Evolutionary conservation across 192 early-diverging fungal genomes (phyloP), one percentile per base, ranked within the genome.

Genomic region (Phlyctochytrium bullatum): DNA sequence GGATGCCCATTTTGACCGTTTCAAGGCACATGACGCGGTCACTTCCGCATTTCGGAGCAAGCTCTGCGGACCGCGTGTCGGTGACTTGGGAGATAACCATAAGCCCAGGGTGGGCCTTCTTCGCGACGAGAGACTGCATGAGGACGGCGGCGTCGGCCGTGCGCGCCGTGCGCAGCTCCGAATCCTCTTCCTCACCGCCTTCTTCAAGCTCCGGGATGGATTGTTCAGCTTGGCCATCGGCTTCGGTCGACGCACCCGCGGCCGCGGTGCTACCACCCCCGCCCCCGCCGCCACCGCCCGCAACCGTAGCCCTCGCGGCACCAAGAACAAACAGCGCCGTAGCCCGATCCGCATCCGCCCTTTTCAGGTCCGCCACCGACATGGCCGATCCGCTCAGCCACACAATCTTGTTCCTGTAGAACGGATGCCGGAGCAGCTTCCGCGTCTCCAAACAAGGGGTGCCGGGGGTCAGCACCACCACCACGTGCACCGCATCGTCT

Each of bases 281-380:
- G n/a, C n/a, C n/a, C n/a, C n/a, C n/a, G n/a, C n/a, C n/a, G n/a
- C n/a, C n/a, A n/a, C n/a, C n/a, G n/a, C n/a, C n/a, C n/a, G n/a
- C n/a, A n/a, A n/a, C n/a, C n/a, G n/a, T n/a, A n/a, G n/a, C n/a
- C n/a, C n/a, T n/a, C n/a, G n/a, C n/a, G 17, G 61, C 60, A 51
- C 79, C 81, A n/a, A 84, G 61, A 20, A 84, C 34, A 60, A 80
- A 84, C 52, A 84, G 23, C 0, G 74, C 82, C 3, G 82, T 79
- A 0, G 82, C 76, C 61, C 69, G 69, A 3, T 61, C 50, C 0
- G 82, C 78, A 12, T 54, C 52, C n/a, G 71, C 71, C 3, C 82
- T 56, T 20, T 62, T 66, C 23, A 84, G 64, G 73, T 84, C 82
- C 29, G 52, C 16, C 28, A 65, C 36, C 27, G 27, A 67, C 50